Base-by-base conservation (phyloP, 352 stramenopile species). In the Phytophthora palmivora region DNA sequence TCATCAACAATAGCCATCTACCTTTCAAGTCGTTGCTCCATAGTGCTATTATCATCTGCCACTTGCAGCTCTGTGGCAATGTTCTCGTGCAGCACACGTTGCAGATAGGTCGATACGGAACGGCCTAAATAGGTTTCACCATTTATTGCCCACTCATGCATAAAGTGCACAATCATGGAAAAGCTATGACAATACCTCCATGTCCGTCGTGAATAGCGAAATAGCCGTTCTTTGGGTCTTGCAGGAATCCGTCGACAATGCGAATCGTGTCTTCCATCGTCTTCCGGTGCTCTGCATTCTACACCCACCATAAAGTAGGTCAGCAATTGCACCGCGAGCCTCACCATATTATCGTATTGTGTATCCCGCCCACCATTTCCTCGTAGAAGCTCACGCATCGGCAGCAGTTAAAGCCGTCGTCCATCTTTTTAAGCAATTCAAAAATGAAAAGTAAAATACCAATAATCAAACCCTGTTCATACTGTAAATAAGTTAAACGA, bases 201-300 rank as follows among this genome's bases (percentile, higher is more conserved):
- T 95, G 86, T 21, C 86, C 86, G 41, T 95, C 86, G 61, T 90
- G 84, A 19, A 95, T 76, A 7, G 71, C 82, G 56, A 93, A 93
- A 58, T 88, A 92, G n/a, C 86, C 82, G 54, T 89, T 86, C 41
- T 74, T 55, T 6, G 62, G 63, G 41, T 78, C 61, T 11, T 73
- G 53, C 22, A 88, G 58, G 55, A 88, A 92, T 36, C 79, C 78
- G 54, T 95, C 86, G 12, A 93, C 79, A 22, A 93, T 82, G 18
- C 81, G 73, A 54, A 87, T 67, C 14, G 81, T 85, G 73, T 95
- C 86, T 55, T 95, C 86, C 86, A 95, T 95, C 19, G 84, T 92
- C 63, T 92, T 88, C 34, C 86, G 75, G 39, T 82, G 66, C 57
- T 76, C 63, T 3, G 82, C 82, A 57, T 95, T 95, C 86, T 95